Evolutionary conservation across 2,329 filamentous ascomycete species (phyloP).

Genomic region (Fusarium verticillioides): DNA sequence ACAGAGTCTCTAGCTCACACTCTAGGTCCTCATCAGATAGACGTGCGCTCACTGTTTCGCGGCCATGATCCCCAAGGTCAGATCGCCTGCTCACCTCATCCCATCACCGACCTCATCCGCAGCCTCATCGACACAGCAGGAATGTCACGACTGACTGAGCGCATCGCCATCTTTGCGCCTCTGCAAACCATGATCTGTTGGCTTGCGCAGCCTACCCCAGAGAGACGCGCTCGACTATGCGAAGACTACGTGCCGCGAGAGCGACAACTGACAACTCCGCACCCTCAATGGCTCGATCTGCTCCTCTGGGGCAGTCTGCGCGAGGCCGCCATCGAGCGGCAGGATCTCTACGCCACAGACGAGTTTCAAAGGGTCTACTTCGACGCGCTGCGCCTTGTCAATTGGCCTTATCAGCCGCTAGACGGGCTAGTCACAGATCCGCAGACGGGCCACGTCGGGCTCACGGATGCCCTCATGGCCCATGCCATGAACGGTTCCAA

Average conservation of each 20-base stretch:
- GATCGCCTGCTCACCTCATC: conserved; percentile 43
- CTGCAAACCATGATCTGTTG: conserved; percentile 46
- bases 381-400: conserved; percentile 47
- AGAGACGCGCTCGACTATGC: conserved; percentile 42
- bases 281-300: conserved; percentile 49
- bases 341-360: conserved; percentile 50
- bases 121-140: conserved; percentile 46
- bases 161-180: conserved; percentile 49
- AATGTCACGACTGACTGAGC: conserved; percentile 46
- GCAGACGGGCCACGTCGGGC: conserved; percentile 35
- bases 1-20: conserved; percentile 44
- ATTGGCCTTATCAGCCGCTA: conserved; percentile 48
- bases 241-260: conserved; percentile 41
- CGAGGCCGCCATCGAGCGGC: conserved; percentile 50
- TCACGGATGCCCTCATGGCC: conserved; percentile 31
- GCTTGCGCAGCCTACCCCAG: conserved; percentile 48
- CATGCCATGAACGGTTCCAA: conserved; percentile 35
- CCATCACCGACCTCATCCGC: conserved; percentile 47
- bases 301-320: conserved; percentile 50
- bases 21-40: conserved; percentile 48
- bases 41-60: conserved; percentile 49
- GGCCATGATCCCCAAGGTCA: conserved; percentile 38
- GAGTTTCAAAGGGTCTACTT: conserved; percentile 52
- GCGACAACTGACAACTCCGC: conserved; percentile 44
- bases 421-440: conserved; percentile 34